phyloP scores from a whole-genome alignment of 176 grass and related monocot species.

The Poa pratensis region DNA sequence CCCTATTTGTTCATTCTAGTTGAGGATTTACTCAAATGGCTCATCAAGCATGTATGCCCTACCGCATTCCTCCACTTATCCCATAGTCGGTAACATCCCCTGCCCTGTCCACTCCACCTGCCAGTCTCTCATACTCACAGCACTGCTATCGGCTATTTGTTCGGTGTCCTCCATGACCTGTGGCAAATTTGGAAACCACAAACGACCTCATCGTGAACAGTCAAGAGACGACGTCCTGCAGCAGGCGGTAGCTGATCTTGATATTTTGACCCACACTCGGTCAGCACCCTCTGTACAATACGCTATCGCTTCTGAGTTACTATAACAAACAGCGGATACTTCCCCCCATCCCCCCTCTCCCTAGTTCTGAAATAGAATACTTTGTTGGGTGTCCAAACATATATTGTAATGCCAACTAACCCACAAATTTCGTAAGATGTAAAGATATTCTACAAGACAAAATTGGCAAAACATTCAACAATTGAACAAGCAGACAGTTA shows the following conservation, averaged over 20 bases:
- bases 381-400: neutral
- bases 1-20: constrained; percentile 1
- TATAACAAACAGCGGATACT: neutral
- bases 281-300: neutral
- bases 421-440: constrained; percentile 2
- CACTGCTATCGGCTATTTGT: too few species aligned
- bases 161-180: too few species aligned
- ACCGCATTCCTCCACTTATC: too few species aligned
- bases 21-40: neutral
- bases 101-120: too few species aligned
- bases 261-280: neutral
- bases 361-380: neutral
- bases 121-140: too few species aligned
- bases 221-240: too few species aligned
- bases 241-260: too few species aligned
- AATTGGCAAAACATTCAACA: neutral
- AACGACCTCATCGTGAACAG: too few species aligned
- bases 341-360: too few species aligned
- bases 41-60: too few species aligned
- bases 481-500: neutral
- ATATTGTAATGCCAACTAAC: neutral
- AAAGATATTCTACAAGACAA: neutral
- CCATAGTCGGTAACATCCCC: too few species aligned
- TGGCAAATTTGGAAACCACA: too few species aligned
- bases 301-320: neutral